Base-by-base conservation (phyloP, 1,284 basidiomycete species). In the Cystobasidiaceae sp. region DNA sequence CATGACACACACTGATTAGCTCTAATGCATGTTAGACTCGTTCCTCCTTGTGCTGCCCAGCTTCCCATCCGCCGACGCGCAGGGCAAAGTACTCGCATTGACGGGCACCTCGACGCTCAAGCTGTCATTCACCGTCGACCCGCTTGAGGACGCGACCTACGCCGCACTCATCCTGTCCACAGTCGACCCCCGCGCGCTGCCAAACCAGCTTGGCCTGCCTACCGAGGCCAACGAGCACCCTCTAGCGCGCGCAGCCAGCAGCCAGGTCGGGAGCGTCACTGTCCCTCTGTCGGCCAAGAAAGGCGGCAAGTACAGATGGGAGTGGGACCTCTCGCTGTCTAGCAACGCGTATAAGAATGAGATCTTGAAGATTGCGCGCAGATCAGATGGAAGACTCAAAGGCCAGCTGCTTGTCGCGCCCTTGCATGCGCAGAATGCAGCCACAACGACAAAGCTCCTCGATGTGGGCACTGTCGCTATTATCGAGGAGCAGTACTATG, bases 231-330 rank as follows among this genome's bases (percentile, higher is more conserved):
- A 34, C 23, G 33, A 27, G 19, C 27, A 39, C 2, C 27, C 44
- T 25, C 50, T 54, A 17, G 55, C 44, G 30, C 21, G 61, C 27
- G 33, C 44, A 32, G 61, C 51, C 25, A 64, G 56, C 52, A 34
- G 41, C 23, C 61, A 64, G 37, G 61, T 56, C 15, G 43, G 30
- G 3, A 41, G 32, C 15, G 52, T 49, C 33, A 56, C 49, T 25
- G 52, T 64, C 11, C 48, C 46, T 15, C 19, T 64, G 19, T 19
- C 32, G 30, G 41, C 61, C 28, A 64, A 64, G 44, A 64, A 64
- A 44, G 61, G 61, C 21, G 51, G 51, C 6, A 55, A 52, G 44
- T 64, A 64, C 50, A 45, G 61, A 46, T 64, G 37, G 37, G 61
- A 64, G 44, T 64, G 61, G 61, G 61, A 64, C 45, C 44, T 64